A percentile compares a stretch with the other conserved stretches of the same genome.
Conservation (phyloP, 768 basidiomycete genomes). For the Gelatoporia subvermispora region DNA sequence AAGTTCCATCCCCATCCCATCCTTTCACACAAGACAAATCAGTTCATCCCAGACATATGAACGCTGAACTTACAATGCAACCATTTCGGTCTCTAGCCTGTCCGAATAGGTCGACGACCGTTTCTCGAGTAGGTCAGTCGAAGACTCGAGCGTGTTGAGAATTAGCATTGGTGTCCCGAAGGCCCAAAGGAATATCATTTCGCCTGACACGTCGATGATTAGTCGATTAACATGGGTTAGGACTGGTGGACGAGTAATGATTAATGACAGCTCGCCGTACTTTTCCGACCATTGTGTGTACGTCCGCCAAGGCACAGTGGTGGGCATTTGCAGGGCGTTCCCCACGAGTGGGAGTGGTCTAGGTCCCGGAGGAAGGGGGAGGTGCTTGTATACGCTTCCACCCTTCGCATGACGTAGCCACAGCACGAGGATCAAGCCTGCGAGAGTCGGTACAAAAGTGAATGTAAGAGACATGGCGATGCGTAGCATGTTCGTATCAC, state of each 20-base stretch:
- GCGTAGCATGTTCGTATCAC: no score
- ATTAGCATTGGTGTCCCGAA: constrained; percentile 20
- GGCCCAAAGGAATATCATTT: constrained; percentile 21
- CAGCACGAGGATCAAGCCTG: no score
- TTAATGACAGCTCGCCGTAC: constrained; percentile 8
- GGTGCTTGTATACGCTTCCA: no score
- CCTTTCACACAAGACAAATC: no score
- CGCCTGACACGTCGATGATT: no score
- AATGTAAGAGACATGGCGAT: no score
- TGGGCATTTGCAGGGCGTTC: constrained; percentile 25
- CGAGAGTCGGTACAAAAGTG: no score
- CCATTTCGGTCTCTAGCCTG: constrained; percentile 12
- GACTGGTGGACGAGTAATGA: no score
- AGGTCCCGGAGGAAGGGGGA: constrained; percentile 26
- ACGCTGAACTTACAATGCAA: constrained; percentile 21
- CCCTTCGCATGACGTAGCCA: no score
- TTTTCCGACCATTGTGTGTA: constrained; percentile 15
- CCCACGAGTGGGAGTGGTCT: constrained; percentile 26
- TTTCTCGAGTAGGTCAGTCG: constrained; percentile 26
- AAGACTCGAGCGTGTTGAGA: constrained; percentile 24
- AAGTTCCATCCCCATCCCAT: constrained; percentile 41
- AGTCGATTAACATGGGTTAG: no score
- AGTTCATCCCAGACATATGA: no score
- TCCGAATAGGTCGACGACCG: constrained; percentile 28
- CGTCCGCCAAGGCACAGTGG: constrained; percentile 14